Evolutionary conservation across 192 early-diverging fungal genomes (phyloP).

Genomic region (Backusella sp.): DNA sequence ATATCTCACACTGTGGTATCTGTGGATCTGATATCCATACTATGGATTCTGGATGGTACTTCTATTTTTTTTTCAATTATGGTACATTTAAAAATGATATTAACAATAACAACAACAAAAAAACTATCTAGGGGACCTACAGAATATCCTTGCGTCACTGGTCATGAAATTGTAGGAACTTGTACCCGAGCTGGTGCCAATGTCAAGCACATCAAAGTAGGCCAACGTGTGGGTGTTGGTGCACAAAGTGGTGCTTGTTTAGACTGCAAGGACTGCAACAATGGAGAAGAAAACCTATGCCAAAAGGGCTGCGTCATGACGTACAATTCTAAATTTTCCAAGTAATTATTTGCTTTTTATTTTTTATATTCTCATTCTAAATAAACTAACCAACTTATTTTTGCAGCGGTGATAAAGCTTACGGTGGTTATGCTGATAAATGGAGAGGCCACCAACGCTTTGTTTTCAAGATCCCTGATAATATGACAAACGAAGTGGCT

Average conservation of each 20-base stretch:
- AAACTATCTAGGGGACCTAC: slow-evolving; percentile 4
- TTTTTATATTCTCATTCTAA: no score
- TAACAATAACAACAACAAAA: no score
- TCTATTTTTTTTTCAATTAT: no score
- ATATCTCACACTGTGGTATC: slow-evolving; percentile 65
- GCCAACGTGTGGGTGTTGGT: slow-evolving; percentile 57
- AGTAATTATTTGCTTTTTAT: neutral
- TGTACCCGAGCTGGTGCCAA: slow-evolving; percentile 38
- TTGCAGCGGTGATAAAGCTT: slow-evolving; percentile 38
- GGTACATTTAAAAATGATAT: no score
- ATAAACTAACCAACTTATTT: no score
- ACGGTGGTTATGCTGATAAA: slow-evolving; percentile 46
- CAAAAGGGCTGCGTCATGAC: slow-evolving; percentile 43
- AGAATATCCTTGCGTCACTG: slow-evolving; percentile 43
- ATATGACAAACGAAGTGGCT: slow-evolving; percentile 51
- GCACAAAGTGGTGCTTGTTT: slow-evolving; percentile 62
- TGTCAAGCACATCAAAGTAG: slow-evolving; percentile 43
- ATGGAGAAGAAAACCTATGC: slow-evolving; percentile 42
- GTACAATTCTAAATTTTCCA: slow-evolving; percentile 34
- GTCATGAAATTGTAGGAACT: slow-evolving; percentile 56
- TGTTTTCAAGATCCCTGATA: slow-evolving; percentile 61
- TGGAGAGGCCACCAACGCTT: slow-evolving; percentile 54
- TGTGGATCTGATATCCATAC: slow-evolving; percentile 80
- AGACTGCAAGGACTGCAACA: slow-evolving; percentile 41
- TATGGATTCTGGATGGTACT: slow-evolving; percentile 42